phyloP scores from a whole-genome alignment of 352 stramenopile species.

The Globisporangium takayamanum region DNA sequence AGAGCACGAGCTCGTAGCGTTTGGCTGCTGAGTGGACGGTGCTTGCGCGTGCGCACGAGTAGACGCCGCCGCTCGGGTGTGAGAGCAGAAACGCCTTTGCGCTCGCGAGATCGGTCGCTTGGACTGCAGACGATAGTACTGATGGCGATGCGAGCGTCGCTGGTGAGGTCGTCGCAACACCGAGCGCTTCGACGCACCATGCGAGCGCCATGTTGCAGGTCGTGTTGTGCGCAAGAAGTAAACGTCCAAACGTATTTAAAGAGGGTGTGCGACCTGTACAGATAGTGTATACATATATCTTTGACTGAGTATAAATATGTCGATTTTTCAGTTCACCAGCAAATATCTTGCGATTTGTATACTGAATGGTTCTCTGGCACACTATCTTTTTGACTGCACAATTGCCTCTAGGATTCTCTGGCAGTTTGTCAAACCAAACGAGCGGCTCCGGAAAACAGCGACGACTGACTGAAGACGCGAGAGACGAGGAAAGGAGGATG shows the following conservation, averaged over 20 bases:
- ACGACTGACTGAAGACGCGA: neutral
- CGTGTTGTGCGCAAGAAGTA: neutral
- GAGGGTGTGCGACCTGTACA: too few relatives aligned
- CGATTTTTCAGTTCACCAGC: too few relatives aligned
- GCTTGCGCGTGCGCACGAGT: constrained; percentile 48
- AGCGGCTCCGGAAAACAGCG: constrained; percentile 11
- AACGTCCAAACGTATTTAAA: too few relatives aligned
- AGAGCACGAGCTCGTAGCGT: constrained; percentile 26
- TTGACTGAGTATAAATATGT: too few relatives aligned
- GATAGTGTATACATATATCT: too few relatives aligned
- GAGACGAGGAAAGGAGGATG: neutral
- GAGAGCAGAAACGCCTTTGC: constrained; percentile 48
- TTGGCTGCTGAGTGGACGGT: neutral
- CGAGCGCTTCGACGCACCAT: constrained; percentile 1
- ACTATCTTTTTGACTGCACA: too few relatives aligned
- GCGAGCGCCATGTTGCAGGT: neutral
- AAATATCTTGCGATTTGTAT: too few relatives aligned
- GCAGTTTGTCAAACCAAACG: constrained; percentile 1
- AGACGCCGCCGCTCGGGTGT: constrained; percentile 36
- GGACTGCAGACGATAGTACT: neutral
- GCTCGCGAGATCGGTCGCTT: constrained; percentile 5
- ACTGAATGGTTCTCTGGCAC: too few relatives aligned
- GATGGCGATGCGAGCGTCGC: neutral
- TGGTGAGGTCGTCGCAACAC: neutral
- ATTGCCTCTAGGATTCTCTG: too few relatives aligned